Percentiles rank a stretch among this genome's conserved stretches.
Conservation (phyloP, 805 yeast species). For the Teunomyces kruisii region DNA sequence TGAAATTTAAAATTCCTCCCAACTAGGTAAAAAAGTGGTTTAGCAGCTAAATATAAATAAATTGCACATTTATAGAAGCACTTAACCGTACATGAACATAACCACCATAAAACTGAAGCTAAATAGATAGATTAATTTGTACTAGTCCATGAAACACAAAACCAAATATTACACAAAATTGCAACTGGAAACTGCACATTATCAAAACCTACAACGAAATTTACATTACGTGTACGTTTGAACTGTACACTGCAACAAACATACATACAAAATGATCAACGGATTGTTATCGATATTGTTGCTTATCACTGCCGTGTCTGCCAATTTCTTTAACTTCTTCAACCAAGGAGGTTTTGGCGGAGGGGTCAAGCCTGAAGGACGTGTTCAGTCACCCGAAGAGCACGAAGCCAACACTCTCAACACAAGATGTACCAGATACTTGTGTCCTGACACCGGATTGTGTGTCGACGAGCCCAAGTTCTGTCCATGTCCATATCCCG, state of each 20-base stretch:
- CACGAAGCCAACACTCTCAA: conserved; percentile 40
- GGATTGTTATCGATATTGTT: conserved; percentile 7
- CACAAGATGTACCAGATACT: conserved; percentile 56
- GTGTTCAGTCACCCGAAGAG: conserved; percentile 29
- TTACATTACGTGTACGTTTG: not conserved
- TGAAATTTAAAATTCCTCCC: too few relatives aligned
- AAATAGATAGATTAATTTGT: too few relatives aligned
- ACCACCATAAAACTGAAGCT: too few relatives aligned
- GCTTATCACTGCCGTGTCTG: conserved; percentile 19
- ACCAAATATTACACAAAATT: too few relatives aligned
- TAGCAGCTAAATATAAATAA: too few relatives aligned
- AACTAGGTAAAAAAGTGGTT: too few relatives aligned
- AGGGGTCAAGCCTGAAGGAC: conserved; percentile 23
- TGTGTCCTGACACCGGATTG: conserved; percentile 79
- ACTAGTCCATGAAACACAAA: too few relatives aligned
- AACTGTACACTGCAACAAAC: not conserved
- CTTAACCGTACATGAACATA: too few relatives aligned
- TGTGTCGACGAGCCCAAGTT: conserved; percentile 71
- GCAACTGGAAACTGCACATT: too few relatives aligned
- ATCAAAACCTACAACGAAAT: too few relatives aligned
- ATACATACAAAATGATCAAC: conserved; percentile 7
- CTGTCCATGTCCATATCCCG: conserved; percentile 91
- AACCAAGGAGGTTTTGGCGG: conserved; percentile 12
- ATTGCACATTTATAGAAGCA: too few relatives aligned
- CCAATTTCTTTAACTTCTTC: conserved; percentile 38